These are phyloP conservation scores for Diaporthe helianthi DNA, from an alignment of 2,329 filamentous ascomycete genomes.

Conservation along the genomic window DNA sequence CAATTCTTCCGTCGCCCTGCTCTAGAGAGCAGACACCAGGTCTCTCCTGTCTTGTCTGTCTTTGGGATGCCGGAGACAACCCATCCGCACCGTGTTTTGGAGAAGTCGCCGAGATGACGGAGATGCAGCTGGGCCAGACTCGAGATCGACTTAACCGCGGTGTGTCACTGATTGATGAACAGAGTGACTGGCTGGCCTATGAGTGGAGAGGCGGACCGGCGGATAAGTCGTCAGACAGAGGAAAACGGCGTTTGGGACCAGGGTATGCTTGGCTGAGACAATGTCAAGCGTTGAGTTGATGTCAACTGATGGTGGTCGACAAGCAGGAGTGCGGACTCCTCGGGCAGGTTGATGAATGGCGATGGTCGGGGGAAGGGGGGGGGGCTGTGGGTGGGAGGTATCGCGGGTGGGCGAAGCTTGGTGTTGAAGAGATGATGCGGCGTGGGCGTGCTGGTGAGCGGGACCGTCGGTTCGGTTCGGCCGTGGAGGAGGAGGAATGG, in stretches of 20 bases:
- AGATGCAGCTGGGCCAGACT: not conserved
- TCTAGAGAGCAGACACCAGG: conserved; percentile 27
- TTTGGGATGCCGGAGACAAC: conserved; percentile 26
- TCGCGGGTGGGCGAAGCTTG: conserved; percentile 12
- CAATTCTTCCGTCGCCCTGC: not conserved
- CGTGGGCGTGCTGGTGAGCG: not conserved
- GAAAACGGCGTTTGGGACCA: not conserved
- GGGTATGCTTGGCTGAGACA: not conserved
- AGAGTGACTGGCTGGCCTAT: not conserved
- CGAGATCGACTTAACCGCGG: not conserved
- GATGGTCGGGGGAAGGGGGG: not conserved
- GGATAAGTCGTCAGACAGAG: not conserved
- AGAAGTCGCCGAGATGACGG: not conserved
- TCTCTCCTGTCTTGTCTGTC: conserved; percentile 24
- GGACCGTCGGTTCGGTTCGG: conserved; percentile 22
- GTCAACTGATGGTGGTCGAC: not conserved
- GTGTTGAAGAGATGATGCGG: conserved; percentile 18
- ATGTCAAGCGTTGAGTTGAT: not conserved
- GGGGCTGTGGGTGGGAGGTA: not conserved
- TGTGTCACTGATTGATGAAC: not conserved
- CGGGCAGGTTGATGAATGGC: not conserved
- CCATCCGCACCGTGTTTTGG: conserved; percentile 29
- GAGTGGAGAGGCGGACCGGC: not conserved
- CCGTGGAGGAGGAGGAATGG: conserved; percentile 16
- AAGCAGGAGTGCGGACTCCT: not conserved